A percentile compares a stretch with the other conserved stretches of the same genome.
Evolutionary conservation across 805 yeast species (phyloP).

Genomic region (Saccharomycopsis microspora): DNA sequence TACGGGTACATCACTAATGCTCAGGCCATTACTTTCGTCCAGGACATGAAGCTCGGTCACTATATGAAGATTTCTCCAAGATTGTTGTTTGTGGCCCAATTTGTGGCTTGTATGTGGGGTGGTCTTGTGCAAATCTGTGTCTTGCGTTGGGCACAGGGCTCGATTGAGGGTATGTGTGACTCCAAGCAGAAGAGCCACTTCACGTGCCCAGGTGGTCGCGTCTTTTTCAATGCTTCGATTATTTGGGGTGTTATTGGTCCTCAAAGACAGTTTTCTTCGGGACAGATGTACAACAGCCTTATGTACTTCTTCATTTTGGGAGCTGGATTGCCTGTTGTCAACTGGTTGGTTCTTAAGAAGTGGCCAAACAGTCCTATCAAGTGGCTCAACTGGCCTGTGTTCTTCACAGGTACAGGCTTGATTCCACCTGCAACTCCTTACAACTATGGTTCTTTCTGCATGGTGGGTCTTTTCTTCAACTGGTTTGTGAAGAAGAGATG

Average conservation of each 20-base stretch:
- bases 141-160: conserved; percentile 29
- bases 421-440: conserved; percentile 67
- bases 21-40: conserved; percentile 42
- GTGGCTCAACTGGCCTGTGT: conserved; percentile 52
- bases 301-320: conserved; percentile 54
- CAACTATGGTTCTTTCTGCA: conserved; percentile 44
- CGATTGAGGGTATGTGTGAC: conserved; percentile 31
- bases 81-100: conserved; percentile 41
- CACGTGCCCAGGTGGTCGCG: conserved; percentile 33
- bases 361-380: conserved; percentile 28
- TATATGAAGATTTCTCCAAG: conserved; percentile 55
- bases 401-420: conserved; percentile 38
- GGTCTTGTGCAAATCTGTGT: conserved; percentile 30
- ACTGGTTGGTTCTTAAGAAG: conserved; percentile 26
- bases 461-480: conserved; percentile 43
- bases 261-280: conserved; percentile 35
- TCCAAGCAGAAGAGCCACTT: conserved; percentile 32
- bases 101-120: conserved; percentile 33
- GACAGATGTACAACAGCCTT: conserved; percentile 39
- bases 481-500: conserved; percentile 42
- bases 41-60: conserved; percentile 52
- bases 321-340: conserved; percentile 30
- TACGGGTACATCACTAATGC: conserved; percentile 41
- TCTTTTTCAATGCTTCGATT: conserved; percentile 43
- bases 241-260: conserved; percentile 64